A percentile compares a stretch with the other conserved stretches of the same genome.
Conservation (phyloP, 768 basidiomycete species). For the Leccinum broughii region DNA sequence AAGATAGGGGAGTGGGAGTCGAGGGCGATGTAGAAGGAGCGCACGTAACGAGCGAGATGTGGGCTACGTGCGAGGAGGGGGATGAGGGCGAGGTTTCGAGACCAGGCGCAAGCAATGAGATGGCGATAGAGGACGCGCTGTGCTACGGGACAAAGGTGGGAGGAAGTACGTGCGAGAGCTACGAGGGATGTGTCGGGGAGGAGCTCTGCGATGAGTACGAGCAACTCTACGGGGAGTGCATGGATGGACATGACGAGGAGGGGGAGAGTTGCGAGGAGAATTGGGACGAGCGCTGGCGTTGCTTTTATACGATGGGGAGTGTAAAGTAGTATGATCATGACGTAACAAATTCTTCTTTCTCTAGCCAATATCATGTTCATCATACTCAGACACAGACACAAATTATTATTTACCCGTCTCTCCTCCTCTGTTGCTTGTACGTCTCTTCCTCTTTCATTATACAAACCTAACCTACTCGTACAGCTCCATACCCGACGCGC, state of each 20-base stretch:
- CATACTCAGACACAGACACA: neutral
- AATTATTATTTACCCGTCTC: too few relatives aligned
- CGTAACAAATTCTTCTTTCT: conserved; percentile 11
- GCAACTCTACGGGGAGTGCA: conserved; percentile 60
- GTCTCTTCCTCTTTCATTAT: too few relatives aligned
- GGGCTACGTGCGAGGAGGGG: conserved; percentile 56
- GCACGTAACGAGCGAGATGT: conserved; percentile 60
- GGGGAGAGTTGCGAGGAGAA: neutral
- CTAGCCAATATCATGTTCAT: conserved; percentile 8
- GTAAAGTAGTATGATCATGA: conserved; percentile 10
- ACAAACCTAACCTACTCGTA: neutral
- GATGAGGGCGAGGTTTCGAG: conserved; percentile 50
- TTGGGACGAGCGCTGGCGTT: neutral
- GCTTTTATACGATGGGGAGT: conserved; percentile 4
- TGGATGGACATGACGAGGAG: conserved; percentile 41
- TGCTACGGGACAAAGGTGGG: conserved; percentile 47
- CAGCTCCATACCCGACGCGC: conserved; percentile 57
- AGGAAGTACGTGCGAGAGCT: conserved; percentile 46
- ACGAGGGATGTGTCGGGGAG: conserved; percentile 42
- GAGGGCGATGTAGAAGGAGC: conserved; percentile 58
- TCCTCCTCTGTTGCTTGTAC: neutral
- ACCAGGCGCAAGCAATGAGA: conserved; percentile 45
- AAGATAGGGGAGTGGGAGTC: conserved; percentile 42
- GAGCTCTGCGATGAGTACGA: conserved; percentile 50
- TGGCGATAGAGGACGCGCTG: conserved; percentile 65